Base-by-base conservation (phyloP, 441 rosid genomes). In the Adansonia gregorii region DNA sequence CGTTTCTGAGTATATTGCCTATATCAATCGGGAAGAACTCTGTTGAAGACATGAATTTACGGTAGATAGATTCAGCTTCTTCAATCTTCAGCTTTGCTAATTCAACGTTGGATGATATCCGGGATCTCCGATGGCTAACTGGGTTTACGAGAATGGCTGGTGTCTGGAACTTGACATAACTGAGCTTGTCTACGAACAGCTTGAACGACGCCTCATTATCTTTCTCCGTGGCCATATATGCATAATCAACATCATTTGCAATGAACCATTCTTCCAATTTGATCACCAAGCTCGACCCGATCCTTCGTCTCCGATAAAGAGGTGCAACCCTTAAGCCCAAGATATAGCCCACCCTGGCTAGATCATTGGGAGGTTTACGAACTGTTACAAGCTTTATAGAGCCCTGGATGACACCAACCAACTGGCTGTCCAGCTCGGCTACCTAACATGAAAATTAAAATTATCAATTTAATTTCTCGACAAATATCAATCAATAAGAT, bases 361-460 rank as follows among this genome's bases (percentile, higher is more conserved):
- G 67, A 73, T 85, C 83, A 17, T 79, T 79, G 10, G 78, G 77
- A 31, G 87, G 83, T 20, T 77, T 84, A 68, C 80, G 81, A 51
- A 89, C 59, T 48, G 88, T 80, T 4, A 86, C 94, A 19, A 86
- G 83, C 86, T 91, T 93, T 74, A 91, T 86, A 2, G 98, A 85
- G 74, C 96, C 98, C 83, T 88, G 96, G 80, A 93, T 88, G 68
- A 84, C 90, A 66, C 97, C 96, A 51, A 87, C 93, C 76, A 93
- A 67, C 77, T 88, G 89, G 12, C 79, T 78, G 72, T 83, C 90
- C 74, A 87, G 24, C 80, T 87, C 88, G 0, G 96, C 95, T 65
- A 90, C 92, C 96, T 91, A 78, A 55, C 48, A 72, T 48, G 24
- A 48, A 20, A 67, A 65, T 35, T 35, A 52, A 12, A 51, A 51